phyloP scores from a whole-genome alignment of 805 yeast genomes.

The Zygosaccharomyces gambellarensis region DNA sequence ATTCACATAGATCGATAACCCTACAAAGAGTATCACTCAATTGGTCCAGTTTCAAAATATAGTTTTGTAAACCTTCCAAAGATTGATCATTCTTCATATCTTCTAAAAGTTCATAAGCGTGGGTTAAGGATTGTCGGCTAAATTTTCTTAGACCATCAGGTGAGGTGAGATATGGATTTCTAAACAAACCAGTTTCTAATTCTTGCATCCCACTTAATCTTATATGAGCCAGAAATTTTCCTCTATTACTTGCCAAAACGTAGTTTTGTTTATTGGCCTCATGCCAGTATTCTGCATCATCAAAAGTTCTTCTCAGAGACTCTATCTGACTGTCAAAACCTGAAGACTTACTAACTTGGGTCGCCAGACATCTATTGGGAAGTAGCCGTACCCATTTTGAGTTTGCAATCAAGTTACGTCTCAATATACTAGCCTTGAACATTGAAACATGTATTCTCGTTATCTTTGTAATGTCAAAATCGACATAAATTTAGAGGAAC shows the following conservation, averaged over 20 bases:
- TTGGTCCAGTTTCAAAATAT: slow-evolving; percentile 68
- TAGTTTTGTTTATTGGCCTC: slow-evolving; percentile 40
- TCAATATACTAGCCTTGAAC: background rate
- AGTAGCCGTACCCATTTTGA: slow-evolving; percentile 3
- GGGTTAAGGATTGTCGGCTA: slow-evolving; percentile 55
- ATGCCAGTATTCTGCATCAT: slow-evolving; percentile 54
- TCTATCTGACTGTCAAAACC: background rate
- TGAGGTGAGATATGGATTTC: slow-evolving; percentile 60
- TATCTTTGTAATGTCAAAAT: background rate
- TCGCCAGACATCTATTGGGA: background rate
- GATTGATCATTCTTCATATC: slow-evolving; percentile 48
- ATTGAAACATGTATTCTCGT: background rate
- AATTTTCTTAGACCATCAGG: slow-evolving; percentile 70
- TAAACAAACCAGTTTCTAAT: slow-evolving; percentile 59
- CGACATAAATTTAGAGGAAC: background rate
- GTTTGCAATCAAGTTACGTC: background rate
- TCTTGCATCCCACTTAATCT: slow-evolving; percentile 7
- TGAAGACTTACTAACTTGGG: background rate
- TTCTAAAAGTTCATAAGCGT: slow-evolving; percentile 59
- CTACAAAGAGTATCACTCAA: slow-evolving; percentile 85
- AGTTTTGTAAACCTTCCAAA: slow-evolving; percentile 42
- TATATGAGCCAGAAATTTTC: slow-evolving; percentile 7
- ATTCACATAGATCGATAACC: slow-evolving; percentile 91
- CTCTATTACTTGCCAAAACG: slow-evolving; percentile 5
- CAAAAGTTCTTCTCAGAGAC: slow-evolving; percentile 43